phyloP scores from a whole-genome alignment of 2,329 filamentous ascomycete species.

The Trichoderma aggressivum region DNA sequence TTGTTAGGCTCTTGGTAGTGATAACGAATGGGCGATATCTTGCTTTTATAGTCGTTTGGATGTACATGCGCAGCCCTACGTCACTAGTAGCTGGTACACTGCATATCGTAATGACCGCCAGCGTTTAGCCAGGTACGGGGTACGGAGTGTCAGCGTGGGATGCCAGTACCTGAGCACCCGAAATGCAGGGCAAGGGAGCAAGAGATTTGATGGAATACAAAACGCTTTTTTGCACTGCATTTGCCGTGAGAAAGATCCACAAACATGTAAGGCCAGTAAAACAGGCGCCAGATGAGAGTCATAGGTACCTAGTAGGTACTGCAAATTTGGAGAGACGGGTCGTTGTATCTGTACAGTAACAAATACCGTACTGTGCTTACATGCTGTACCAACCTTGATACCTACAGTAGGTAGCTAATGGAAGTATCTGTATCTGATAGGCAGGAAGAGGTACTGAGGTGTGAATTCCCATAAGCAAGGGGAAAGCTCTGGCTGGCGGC shows the following conservation, averaged over 20 bases:
- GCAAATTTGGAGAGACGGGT: not conserved
- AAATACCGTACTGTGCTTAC: not conserved
- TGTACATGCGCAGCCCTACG: not conserved
- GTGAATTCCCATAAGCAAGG: not conserved
- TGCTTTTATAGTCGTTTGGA: not conserved
- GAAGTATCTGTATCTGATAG: not conserved
- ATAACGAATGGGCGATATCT: constrained; percentile 3
- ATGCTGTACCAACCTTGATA: not conserved
- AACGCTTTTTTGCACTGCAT: not conserved
- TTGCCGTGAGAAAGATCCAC: not conserved
- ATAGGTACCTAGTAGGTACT: no score
- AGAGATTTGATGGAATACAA: not conserved
- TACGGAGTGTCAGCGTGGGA: not conserved
- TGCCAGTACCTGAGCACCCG: not conserved
- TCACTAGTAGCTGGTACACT: constrained; percentile 3
- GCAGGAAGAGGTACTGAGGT: not conserved
- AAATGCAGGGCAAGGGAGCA: not conserved
- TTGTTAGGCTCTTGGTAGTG: not conserved
- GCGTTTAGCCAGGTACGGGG: not conserved
- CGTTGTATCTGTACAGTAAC: not conserved
- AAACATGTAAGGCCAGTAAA: not conserved
- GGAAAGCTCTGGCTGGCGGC: not conserved
- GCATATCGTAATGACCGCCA: not conserved
- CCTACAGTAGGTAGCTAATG: no score
- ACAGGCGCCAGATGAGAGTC: not conserved